Evolutionary conservation across 2,329 filamentous ascomycete genomes (phyloP).

Genomic region (Colletotrichum tabaci): DNA sequence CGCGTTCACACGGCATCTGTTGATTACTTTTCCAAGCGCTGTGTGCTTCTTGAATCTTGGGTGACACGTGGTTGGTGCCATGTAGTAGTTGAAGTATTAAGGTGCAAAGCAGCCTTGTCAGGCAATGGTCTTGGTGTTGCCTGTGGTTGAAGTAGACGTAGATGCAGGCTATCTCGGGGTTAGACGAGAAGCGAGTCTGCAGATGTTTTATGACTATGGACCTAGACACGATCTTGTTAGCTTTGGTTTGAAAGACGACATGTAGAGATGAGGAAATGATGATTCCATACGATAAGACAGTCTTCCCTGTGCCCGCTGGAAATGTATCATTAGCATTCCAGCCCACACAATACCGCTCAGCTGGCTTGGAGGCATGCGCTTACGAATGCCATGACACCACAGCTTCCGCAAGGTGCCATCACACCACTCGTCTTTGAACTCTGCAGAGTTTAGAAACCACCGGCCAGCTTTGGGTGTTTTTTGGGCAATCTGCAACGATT

Average conservation of each 20-base stretch:
- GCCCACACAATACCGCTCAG: not conserved
- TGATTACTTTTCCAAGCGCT: conserved; percentile 1
- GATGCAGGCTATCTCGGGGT: not conserved
- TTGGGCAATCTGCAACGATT: conserved; percentile 1
- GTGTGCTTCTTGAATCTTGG: not conserved
- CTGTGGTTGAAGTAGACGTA: conserved; percentile 22
- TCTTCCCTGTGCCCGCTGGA: conserved; percentile 24
- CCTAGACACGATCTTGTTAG: not conserved
- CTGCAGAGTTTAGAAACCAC: not conserved
- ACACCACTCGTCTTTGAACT: conserved; percentile 2
- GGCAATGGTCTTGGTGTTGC: not conserved
- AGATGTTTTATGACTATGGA: conserved; percentile 18
- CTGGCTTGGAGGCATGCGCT: not conserved
- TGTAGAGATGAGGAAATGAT: too few relatives aligned
- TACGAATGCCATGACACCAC: conserved; percentile 23
- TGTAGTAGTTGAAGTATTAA: not conserved
- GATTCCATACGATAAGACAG: conserved; percentile 1
- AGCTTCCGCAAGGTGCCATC: conserved; percentile 10
- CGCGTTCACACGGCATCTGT: not conserved
- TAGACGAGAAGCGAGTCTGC: not conserved
- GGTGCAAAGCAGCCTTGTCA: not conserved
- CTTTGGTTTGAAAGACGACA: not conserved
- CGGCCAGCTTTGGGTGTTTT: conserved; percentile 17
- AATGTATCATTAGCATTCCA: not conserved
- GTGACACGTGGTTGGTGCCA: not conserved